These are phyloP conservation scores for Phytophthora sp. DNA, from an alignment of 352 stramenopile species.

Conservation along the genomic window DNA sequence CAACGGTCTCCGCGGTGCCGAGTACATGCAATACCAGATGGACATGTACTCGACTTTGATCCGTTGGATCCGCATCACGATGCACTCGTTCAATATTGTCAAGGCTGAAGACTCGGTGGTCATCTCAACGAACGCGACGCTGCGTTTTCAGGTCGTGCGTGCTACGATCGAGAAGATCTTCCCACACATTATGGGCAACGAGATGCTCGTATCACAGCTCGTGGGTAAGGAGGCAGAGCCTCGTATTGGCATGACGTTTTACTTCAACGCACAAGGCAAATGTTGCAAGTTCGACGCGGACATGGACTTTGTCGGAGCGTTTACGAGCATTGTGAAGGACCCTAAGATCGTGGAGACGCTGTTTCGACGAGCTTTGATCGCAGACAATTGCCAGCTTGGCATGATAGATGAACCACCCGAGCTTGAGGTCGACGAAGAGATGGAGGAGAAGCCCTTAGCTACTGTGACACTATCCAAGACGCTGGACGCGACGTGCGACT, in stretches of 20 bases:
- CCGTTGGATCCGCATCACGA: slow-evolving; percentile 37
- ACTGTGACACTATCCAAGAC: too few species aligned
- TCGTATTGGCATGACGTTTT: slow-evolving; percentile 23
- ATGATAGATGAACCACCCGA: slow-evolving; percentile 3
- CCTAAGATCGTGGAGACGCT: slow-evolving; percentile 27
- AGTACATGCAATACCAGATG: slow-evolving; percentile 43
- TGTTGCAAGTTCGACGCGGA: slow-evolving; percentile 15
- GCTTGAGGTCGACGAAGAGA: too few species aligned
- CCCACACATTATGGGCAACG: slow-evolving; percentile 22
- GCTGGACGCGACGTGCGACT: background rate
- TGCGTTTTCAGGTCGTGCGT: slow-evolving; percentile 4
- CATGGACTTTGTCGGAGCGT: slow-evolving; percentile 41
- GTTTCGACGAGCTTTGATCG: slow-evolving; percentile 25
- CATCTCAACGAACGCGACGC: background rate
- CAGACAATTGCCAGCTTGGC: slow-evolving; percentile 33
- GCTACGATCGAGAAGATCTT: slow-evolving; percentile 8
- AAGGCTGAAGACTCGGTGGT: slow-evolving; percentile 1
- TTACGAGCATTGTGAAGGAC: slow-evolving; percentile 31
- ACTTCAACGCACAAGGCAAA: slow-evolving; percentile 28
- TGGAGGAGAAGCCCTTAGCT: background rate
- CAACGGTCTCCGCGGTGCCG: slow-evolving; percentile 22
- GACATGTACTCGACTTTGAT: slow-evolving; percentile 42
- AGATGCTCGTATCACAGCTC: slow-evolving; percentile 36
- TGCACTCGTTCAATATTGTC: slow-evolving; percentile 19
- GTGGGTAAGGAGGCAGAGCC: slow-evolving; percentile 31